Percentiles rank a stretch among this genome's conserved stretches.
These are phyloP conservation scores for Entomortierella beljakovae DNA, from an alignment of 192 early-diverging fungal genomes.

Conservation along the genomic window DNA sequence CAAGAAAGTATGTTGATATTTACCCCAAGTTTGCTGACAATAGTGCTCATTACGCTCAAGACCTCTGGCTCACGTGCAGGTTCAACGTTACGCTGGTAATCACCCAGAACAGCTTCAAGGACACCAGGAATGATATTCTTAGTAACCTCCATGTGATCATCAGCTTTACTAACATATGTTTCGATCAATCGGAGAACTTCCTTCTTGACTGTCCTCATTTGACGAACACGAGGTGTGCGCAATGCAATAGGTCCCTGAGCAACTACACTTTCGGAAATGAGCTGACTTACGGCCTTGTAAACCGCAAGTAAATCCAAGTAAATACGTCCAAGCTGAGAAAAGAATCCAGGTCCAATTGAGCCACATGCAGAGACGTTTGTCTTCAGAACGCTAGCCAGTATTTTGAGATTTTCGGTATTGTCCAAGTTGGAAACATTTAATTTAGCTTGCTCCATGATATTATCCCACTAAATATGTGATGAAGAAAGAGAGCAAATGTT, in stretches of 20 bases:
- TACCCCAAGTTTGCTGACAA: slow-evolving; percentile 83
- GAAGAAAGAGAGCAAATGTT: not conserved
- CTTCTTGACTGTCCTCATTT: slow-evolving; percentile 95
- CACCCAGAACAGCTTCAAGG: slow-evolving; percentile 87
- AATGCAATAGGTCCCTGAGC: slow-evolving; percentile 88
- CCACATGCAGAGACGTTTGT: slow-evolving; percentile 93
- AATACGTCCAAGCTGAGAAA: slow-evolving; percentile 87
- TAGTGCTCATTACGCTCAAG: slow-evolving; percentile 88
- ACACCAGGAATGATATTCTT: slow-evolving; percentile 90
- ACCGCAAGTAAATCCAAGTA: slow-evolving; percentile 92
- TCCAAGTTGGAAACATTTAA: slow-evolving; percentile 75
- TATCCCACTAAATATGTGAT: slow-evolving; percentile 75
- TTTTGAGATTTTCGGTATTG: slow-evolving; percentile 86
- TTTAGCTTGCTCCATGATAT: slow-evolving; percentile 77
- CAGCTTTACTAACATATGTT: slow-evolving; percentile 87
- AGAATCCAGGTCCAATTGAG: slow-evolving; percentile 89
- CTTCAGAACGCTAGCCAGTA: slow-evolving; percentile 92
- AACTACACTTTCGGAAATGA: slow-evolving; percentile 84
- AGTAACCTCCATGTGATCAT: slow-evolving; percentile 81
- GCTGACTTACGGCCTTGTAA: slow-evolving; percentile 87
- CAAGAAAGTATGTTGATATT: slow-evolving; percentile 1
- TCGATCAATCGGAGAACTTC: slow-evolving; percentile 93
- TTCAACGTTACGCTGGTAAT: slow-evolving; percentile 89
- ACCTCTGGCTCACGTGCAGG: slow-evolving; percentile 98
- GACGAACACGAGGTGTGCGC: slow-evolving; percentile 88